Conservation (phyloP, 2,329 filamentous ascomycete species). For the Trichoderma harzianum region DNA sequence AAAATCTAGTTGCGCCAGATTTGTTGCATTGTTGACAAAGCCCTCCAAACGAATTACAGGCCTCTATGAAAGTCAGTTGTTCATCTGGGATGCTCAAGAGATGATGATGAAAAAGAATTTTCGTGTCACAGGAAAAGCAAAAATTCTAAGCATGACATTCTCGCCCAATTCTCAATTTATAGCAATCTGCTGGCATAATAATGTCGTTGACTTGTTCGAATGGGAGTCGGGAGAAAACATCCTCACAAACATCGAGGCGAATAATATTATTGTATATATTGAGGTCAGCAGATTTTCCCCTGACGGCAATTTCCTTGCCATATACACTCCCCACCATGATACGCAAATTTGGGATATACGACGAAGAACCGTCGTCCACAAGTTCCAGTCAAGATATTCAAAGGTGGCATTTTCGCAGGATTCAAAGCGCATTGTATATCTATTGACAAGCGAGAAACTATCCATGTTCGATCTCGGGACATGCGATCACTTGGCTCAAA, state of each 20-base stretch:
- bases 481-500: background rate
- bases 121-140: background rate
- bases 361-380: background rate
- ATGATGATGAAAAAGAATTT: background rate
- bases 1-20: background rate
- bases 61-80: background rate
- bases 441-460: background rate
- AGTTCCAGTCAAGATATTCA: fast-evolving
- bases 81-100: background rate
- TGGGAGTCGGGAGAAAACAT: background rate
- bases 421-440: background rate
- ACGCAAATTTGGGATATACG: background rate
- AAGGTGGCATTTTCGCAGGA: background rate
- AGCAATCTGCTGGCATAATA: background rate
- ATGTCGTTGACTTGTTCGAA: background rate
- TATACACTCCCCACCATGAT: background rate
- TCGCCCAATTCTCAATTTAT: background rate
- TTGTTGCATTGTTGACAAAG: fast-evolving
- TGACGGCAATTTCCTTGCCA: background rate
- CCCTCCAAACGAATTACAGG: fast-evolving
- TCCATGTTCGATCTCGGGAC: background rate
- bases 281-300: no score
- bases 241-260: fast-evolving
- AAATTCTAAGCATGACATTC: fast-evolving
- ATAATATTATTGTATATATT: no score